Conservation (phyloP, 2,329 filamentous ascomycete genomes). For the Exophiala dermatitidis region DNA sequence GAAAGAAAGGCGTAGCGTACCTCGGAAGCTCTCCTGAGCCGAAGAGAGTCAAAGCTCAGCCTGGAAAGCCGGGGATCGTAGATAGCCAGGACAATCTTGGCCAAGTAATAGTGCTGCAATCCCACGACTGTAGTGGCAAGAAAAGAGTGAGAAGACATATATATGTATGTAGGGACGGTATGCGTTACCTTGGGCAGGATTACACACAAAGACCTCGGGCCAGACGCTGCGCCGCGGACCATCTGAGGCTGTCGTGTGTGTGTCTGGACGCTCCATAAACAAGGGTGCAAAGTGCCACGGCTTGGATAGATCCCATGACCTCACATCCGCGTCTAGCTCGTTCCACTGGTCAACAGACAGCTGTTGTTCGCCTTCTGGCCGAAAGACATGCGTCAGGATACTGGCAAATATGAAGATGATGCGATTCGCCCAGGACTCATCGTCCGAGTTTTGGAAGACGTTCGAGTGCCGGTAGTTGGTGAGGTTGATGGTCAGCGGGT, state of each 20-base stretch:
- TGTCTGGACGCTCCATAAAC: conserved; percentile 1
- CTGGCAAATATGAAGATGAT: conserved; percentile 37
- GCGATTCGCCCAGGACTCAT: conserved; percentile 35
- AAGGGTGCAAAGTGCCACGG: conserved; percentile 22
- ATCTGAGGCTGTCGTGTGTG: background rate
- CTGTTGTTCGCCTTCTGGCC: conserved; percentile 1
- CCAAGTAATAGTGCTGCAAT: conserved; percentile 41
- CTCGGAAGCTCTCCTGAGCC: conserved; percentile 11
- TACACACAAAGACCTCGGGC: conserved; percentile 14
- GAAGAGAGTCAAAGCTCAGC: conserved; percentile 13
- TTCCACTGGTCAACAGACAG: conserved; percentile 10
- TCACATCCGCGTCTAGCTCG: conserved; percentile 13
- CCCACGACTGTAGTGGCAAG: conserved; percentile 6
- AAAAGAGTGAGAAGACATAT: background rate
- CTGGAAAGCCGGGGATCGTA: conserved; percentile 38
- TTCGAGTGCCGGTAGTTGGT: conserved; percentile 36
- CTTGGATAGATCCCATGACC: conserved; percentile 10
- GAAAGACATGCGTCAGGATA: conserved; percentile 29
- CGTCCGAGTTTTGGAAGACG: conserved; percentile 34
- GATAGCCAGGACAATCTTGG: conserved; percentile 37
- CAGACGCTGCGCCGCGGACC: conserved; percentile 3
- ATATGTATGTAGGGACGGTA: background rate
- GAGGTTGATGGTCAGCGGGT: conserved; percentile 35
- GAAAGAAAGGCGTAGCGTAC: background rate
- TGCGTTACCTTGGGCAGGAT: conserved; percentile 13